Evolutionary conservation across 345 rosid species (phyloP), one percentile per base, ranked within the genome.

Genomic region (Erucastrum elatum): DNA sequence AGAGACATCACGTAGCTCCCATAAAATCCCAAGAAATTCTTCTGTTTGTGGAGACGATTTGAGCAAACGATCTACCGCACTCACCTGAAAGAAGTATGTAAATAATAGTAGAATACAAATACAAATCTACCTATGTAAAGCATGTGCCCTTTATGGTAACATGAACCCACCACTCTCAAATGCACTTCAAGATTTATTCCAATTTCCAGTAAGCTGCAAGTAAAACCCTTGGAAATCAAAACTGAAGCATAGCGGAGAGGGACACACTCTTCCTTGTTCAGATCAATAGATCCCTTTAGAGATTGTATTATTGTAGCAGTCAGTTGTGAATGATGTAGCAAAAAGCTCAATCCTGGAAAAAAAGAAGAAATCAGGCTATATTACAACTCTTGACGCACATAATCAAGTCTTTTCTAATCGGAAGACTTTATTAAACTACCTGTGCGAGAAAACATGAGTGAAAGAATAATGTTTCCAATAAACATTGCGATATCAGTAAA

Each of bases 1-100:
- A 35, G 97, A 91, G 49, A 93, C 87, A 70, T 90, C 98, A 82
- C 97, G 94, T 41, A 95, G 87, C 85, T 95, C 99, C 99, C 99
- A 93, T 63, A 93, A 85, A 70, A 89, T 93, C 98, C 98, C 91
- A 61, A 95, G 80, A 86, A 95, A 93, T 75, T 95, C 99, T 86
- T 95, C 99, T 12, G 98, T 85, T 53, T 89, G 97, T 41, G 90
- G 92, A 70, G 88, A 79, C 34, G 91, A 86, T 69, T 80, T 78
- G 61, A 95, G 90, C 87, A 95, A 89, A 58, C 93, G 87, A 85
- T 95, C 96, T 63, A 91, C 81, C 27, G 96, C 97, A 72, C 86
- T 89, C 69, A 93, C 95, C 99, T 95, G 84, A 72, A 78, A 8
- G 27, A 63, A 70, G 64, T 58, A 59, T 56, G 64, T 41, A 33